Conservation (phyloP, 2,329 filamentous ascomycete species). For the Alternaria sp. region DNA sequence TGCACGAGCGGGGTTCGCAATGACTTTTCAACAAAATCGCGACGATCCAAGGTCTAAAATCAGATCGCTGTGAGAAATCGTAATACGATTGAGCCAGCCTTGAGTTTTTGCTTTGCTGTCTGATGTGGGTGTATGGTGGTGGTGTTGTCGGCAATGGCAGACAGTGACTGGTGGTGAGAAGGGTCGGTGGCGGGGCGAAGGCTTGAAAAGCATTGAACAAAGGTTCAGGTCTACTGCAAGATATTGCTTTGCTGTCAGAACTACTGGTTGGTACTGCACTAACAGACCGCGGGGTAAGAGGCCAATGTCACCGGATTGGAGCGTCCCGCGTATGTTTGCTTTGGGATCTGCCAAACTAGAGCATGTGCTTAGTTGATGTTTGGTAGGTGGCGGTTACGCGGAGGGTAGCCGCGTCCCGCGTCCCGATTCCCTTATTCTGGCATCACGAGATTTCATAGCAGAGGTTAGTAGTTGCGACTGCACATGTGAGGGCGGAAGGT, state of each 20-base stretch:
- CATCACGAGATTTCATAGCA: not conserved
- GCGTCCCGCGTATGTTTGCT: not conserved
- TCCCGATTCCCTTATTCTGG: not conserved
- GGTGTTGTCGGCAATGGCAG: not conserved
- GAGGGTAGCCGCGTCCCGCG: not conserved
- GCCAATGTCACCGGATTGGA: not conserved
- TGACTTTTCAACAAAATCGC: not conserved
- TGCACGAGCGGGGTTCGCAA: not conserved
- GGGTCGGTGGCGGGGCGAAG: not conserved
- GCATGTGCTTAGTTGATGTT: not conserved
- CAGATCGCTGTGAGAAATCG: not conserved
- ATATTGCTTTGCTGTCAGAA: slow-evolving; percentile 1
- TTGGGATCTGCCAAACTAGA: not conserved
- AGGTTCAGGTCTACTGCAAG: not conserved
- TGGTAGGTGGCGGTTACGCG: not conserved
- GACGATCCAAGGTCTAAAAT: not conserved
- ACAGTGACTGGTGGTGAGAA: not conserved
- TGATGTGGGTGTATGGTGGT: not conserved
- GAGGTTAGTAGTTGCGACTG: not conserved
- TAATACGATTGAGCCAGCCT: not conserved
- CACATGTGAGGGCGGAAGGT: not conserved
- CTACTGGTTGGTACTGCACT: not conserved
- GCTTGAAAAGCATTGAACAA: slow-evolving; percentile 1
- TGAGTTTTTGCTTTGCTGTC: slow-evolving; percentile 8
- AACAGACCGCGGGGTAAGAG: not conserved